These are phyloP conservation scores for Phaseolus lunatus DNA, from an alignment of 306 rosid species.

Conservation along the genomic window DNA sequence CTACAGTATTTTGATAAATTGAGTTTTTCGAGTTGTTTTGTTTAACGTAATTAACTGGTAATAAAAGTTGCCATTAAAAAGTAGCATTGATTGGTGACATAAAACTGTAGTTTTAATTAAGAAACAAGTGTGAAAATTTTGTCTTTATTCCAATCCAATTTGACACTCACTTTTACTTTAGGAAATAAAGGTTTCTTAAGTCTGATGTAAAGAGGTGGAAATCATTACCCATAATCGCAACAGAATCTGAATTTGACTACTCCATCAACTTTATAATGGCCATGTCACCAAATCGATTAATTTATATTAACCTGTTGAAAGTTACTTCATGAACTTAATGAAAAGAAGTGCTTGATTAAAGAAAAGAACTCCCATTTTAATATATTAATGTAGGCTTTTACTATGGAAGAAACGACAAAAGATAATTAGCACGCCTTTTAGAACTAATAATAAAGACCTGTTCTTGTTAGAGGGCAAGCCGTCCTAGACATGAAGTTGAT, in stretches of 20 bases:
- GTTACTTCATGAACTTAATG: constrained; percentile 33
- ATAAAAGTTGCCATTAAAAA: no score
- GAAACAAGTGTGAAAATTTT: not conserved
- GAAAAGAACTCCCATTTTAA: not conserved
- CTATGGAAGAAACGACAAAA: constrained; percentile 44
- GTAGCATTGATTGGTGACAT: no score
- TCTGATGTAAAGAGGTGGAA: constrained; percentile 10
- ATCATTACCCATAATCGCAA: constrained; percentile 39
- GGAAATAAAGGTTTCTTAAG: not conserved
- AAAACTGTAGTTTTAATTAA: no score
- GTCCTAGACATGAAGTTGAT: constrained; percentile 4
- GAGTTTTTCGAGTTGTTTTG: no score
- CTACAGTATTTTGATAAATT: no score
- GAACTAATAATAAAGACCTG: not conserved
- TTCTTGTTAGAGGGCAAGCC: not conserved
- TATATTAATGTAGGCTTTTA: constrained; percentile 7
- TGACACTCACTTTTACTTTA: not conserved
- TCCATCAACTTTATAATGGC: constrained; percentile 37
- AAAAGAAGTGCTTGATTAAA: constrained; percentile 36
- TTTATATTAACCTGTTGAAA: constrained; percentile 19
- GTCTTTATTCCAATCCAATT: not conserved
- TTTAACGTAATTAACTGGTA: no score
- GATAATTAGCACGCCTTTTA: constrained; percentile 35
- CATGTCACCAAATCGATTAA: not conserved
- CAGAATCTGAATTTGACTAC: constrained; percentile 51